These are phyloP conservation scores for Pseudodiploospora longispora DNA, from an alignment of 2,329 filamentous ascomycete genomes.

Conservation along the genomic window DNA sequence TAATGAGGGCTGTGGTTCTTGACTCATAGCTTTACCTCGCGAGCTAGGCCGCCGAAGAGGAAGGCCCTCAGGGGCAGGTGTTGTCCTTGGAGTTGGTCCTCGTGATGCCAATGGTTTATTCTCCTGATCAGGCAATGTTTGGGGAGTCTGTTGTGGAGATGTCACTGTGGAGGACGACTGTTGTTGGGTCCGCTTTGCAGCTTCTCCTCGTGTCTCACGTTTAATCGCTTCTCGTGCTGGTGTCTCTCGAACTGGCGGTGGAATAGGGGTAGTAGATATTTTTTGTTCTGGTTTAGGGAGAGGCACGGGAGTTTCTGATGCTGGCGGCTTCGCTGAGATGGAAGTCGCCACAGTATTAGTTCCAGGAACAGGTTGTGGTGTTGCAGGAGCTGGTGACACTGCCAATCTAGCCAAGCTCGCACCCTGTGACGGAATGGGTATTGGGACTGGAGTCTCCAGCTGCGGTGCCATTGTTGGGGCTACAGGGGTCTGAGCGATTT, in stretches of 20 bases:
- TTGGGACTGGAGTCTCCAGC: conserved; percentile 35
- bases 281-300: conserved; percentile 24
- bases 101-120: conserved; percentile 25
- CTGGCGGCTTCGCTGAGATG: conserved; percentile 15
- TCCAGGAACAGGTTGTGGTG: conserved; percentile 5
- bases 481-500: conserved; percentile 13
- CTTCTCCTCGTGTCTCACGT: conserved; percentile 38
- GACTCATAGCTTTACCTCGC: conserved; percentile 43
- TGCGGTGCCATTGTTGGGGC: conserved; percentile 14
- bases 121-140: conserved; percentile 15
- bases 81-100: conserved; percentile 26
- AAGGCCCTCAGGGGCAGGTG: conserved; percentile 25
- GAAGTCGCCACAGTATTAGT: not conserved
- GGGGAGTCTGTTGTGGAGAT: conserved; percentile 11
- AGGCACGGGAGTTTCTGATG: conserved; percentile 28
- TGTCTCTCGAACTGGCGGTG: conserved; percentile 18
- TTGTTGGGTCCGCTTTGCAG: conserved; percentile 33
- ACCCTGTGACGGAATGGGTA: conserved; percentile 25
- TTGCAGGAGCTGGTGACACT: conserved; percentile 22
- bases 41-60: conserved; percentile 39
- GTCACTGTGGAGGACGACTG: conserved; percentile 14
- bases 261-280: conserved; percentile 24
- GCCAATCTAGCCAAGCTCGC: conserved; percentile 19
- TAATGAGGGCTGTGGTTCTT: conserved; percentile 41
- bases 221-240: conserved; percentile 23